Base-by-base conservation (phyloP, 2,329 filamentous ascomycete genomes). In the Mycosphaerelloides madeirae region DNA sequence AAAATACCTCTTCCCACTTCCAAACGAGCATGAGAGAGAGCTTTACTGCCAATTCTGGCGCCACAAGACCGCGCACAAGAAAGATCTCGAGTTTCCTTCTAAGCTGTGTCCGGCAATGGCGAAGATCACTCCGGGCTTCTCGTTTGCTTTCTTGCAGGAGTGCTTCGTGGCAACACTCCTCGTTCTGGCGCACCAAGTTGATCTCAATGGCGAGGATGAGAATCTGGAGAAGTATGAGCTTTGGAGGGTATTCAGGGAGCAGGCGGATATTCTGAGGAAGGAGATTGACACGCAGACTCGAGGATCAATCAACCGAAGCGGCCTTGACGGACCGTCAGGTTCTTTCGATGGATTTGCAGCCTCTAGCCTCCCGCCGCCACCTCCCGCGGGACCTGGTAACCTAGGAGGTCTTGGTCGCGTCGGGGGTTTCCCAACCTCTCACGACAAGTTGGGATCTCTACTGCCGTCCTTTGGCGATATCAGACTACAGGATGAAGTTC, bases 71-170 rank as follows among this genome's bases (percentile, higher is more conserved):
- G 62, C 68, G 31, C 64, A 69, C 49, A 83, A 80, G 59, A 67
- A 76, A 42, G 68, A 73, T 2, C 69, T 85, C 37, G 72, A 77
- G 3, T 84, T 84, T 53, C 79, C 80, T 0, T 68, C 77, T 54
- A 66, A 69, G 47, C 68, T 85, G 2, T 78, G 75, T 55, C 56
- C 60, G 0, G 73, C 75, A 14, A 76, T 85, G 56, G 81, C 81
- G 2, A 67, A 69, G 3, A 79, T 83, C 46, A 85, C 80, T 0
- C 63, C 76, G 15, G 73, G 72, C 9, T 85, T 85, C 63, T 81
- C 78, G 51, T 85, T 85, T 57, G 81, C 81, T 0, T 85, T 84
- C 56, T 74, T 85, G 64, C 80, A 85, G 56, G 82, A 85, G 59
- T 80, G 78, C 0, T 85, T 85, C 54, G 79, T 85, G 0, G 79